Evolutionary conservation across 768 basidiomycete genomes (phyloP).

Genomic region (Lactarius sp.): DNA sequence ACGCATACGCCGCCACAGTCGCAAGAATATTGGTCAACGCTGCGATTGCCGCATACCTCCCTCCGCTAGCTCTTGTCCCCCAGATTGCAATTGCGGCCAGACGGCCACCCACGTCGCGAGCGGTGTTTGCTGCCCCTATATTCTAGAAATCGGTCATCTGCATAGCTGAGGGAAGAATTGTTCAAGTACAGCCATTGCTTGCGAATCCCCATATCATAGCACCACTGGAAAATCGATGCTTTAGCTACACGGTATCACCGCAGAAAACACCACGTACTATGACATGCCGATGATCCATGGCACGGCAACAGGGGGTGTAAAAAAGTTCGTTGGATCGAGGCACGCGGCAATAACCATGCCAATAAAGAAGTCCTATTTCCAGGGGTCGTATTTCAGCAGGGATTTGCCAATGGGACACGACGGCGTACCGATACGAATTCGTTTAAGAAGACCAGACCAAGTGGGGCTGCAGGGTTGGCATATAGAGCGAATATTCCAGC

Average conservation of each 20-base stretch:
- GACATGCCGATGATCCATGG: constrained; percentile 30
- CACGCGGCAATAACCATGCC: constrained; percentile 28
- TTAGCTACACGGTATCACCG: background rate
- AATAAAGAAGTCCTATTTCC: constrained; percentile 27
- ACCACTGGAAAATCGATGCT: constrained; percentile 13
- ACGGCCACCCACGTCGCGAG: constrained; percentile 31
- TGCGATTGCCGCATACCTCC: constrained; percentile 33
- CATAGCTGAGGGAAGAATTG: background rate
- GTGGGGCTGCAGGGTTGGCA: constrained; percentile 31
- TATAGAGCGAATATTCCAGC: constrained; percentile 40
- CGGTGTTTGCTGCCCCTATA: constrained; percentile 31
- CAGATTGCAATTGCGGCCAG: constrained; percentile 30
- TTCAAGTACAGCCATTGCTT: constrained; percentile 27
- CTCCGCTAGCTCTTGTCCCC: constrained; percentile 30
- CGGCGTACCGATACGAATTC: constrained; percentile 37
- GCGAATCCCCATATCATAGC: constrained; percentile 29
- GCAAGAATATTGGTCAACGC: constrained; percentile 32
- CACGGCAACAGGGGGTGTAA: constrained; percentile 26
- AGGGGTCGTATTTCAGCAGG: background rate
- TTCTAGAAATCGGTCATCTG: background rate
- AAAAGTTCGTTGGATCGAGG: constrained; percentile 32
- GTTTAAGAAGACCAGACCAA: constrained; percentile 36
- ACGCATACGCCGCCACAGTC: constrained; percentile 29
- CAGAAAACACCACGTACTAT: constrained; percentile 22
- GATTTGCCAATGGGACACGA: background rate